phyloP scores from a whole-genome alignment of 345 rosid species.

The Gossypium herbaceum region DNA sequence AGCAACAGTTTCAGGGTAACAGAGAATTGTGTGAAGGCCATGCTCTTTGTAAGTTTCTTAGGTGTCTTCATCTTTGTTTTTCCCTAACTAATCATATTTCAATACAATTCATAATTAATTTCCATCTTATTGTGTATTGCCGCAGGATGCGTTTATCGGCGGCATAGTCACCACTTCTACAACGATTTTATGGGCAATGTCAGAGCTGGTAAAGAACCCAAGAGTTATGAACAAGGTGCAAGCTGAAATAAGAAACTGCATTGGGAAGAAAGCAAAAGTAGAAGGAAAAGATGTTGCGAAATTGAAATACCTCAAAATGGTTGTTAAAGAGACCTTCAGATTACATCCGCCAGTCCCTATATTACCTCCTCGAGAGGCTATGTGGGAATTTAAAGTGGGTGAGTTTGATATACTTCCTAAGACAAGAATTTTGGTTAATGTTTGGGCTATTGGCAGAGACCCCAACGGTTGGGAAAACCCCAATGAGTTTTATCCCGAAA shows the following conservation, averaged over 20 bases:
- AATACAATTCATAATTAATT: neutral
- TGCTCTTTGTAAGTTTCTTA: neutral
- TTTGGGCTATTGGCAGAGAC: neutral
- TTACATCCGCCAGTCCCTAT: neutral
- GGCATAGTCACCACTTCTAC: neutral
- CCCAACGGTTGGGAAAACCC: conserved; percentile 7
- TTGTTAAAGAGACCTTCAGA: conserved; percentile 6
- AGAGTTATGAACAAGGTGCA: conserved; percentile 11
- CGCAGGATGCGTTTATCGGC: neutral
- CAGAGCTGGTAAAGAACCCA: conserved; percentile 9
- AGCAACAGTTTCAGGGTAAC: neutral
- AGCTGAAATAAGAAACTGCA: neutral
- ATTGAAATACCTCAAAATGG: conserved; percentile 6
- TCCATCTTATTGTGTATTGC: neutral
- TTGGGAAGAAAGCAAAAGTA: neutral
- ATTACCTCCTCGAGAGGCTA: neutral
- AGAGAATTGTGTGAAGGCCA: neutral
- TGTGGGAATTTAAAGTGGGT: neutral
- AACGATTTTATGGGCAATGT: conserved; percentile 7
- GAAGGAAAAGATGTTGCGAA: neutral
- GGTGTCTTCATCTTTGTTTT: neutral
- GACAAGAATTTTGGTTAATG: conserved; percentile 1
- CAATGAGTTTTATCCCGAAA: neutral
- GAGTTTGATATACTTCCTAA: neutral
- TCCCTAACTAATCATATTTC: neutral